Evolutionary conservation across 208 protist genomes (phyloP), one percentile per base, ranked within the genome.

Genomic region (Crithidia fasciculata): DNA sequence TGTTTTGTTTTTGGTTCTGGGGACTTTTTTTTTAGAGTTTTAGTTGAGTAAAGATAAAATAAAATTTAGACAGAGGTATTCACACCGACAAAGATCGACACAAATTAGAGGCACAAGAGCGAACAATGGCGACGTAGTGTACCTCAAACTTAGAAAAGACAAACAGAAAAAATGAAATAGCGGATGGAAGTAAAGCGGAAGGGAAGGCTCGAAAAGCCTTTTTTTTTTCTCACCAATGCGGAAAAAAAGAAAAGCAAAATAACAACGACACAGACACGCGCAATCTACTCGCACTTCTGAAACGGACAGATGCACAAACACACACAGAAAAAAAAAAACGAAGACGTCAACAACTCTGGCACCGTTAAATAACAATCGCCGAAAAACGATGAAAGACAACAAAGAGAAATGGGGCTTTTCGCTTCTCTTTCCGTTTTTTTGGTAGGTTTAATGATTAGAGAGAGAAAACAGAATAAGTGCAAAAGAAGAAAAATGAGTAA

Each of bases 1-100:
- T 47, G 15, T 69, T 41, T 62, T 15, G 53, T 75, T 66, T 28
- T 53, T 28, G 28, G 47, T 56, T 56, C 15, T 47, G 16, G 13
- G 4, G 4, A 18, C 40, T n/a, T 61, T 74, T 19, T 50, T 69
- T 49, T 47, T 47, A 28, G 28, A 2, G 28, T 28, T 28, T 28
- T 28, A 28, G 28, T 28, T 28, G 28, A 28, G 28, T 28, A 28
- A 28, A 28, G 28, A 28, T 0, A 28, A 28, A 28, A 28, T 2
- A 28, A 28, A 28, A 28, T 2, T 28, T 28, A 28, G 28, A 28
- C 28, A 69, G 4, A 58, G 55, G 40, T 69, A 12, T 37, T 50
- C 36, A 58, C n/a, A 80, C 40, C 47, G 9, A 50, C 12, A 56
- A 56, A 56, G 8, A 0, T 2, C 52, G 0, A 56, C 52, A 56